A percentile compares a stretch with the other conserved stretches of the same genome.
Conservation (phyloP, 768 basidiomycete genomes). For the Hemileccinum impolitum region DNA sequence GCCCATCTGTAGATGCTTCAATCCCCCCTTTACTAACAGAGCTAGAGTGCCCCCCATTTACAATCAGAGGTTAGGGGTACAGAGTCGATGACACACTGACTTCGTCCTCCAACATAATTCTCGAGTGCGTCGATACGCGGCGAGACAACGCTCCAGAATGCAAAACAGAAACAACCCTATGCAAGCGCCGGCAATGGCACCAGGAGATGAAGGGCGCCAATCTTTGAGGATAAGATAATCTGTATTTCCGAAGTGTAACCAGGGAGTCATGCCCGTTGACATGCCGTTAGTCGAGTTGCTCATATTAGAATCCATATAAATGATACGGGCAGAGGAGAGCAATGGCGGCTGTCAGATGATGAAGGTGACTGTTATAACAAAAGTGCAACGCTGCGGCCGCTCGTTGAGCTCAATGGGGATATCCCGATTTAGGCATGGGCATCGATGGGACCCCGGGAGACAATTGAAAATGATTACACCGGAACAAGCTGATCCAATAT, state of each 20-base stretch:
- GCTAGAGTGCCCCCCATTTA: neutral
- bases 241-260: conserved; percentile 63
- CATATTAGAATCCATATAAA: neutral
- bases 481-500: neutral
- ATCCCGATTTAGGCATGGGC: conserved; percentile 1
- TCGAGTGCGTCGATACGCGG: conserved; percentile 50
- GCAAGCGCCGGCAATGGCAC: conserved; percentile 73
- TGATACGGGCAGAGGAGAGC: neutral
- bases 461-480: no score
- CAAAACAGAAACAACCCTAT: conserved; percentile 66
- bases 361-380: neutral
- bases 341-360: neutral
- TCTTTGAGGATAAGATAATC: conserved; percentile 65
- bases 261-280: conserved; percentile 54
- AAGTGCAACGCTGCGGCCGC: neutral
- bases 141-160: conserved; percentile 66
- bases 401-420: neutral
- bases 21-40: neutral
- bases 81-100: conserved; percentile 34
- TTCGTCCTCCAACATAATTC: conserved; percentile 57
- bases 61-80: neutral
- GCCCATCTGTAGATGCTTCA: neutral
- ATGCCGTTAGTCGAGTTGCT: conserved; percentile 9
- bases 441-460: neutral
- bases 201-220: conserved; percentile 65